Conservation (phyloP, 768 basidiomycete genomes). For the Grammothele lineata region DNA sequence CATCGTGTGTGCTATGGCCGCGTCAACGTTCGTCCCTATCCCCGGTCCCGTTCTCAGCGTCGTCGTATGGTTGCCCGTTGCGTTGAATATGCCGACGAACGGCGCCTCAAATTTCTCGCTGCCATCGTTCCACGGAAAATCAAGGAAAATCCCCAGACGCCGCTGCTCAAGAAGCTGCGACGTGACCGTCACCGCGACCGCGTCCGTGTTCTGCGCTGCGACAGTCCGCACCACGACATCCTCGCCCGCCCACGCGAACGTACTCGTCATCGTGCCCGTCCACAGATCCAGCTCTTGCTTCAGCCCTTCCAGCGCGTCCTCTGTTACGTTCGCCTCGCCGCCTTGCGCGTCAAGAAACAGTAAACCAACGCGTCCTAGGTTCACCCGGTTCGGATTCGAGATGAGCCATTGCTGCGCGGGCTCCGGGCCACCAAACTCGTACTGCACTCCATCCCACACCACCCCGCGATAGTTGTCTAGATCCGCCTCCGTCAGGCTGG, state of each 20-base stretch:
- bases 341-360: constrained; percentile 34
- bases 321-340: constrained; percentile 28
- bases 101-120: constrained; percentile 50
- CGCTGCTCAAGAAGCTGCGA: constrained; percentile 38
- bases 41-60: constrained; percentile 21
- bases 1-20: constrained; percentile 40
- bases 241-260: constrained; percentile 35
- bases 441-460: constrained; percentile 48
- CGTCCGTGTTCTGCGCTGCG: constrained; percentile 35
- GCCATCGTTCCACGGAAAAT: constrained; percentile 64
- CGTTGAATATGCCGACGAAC: constrained; percentile 51
- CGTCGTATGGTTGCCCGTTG: constrained; percentile 46
- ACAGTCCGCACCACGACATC: constrained; percentile 36
- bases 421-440: constrained; percentile 45
- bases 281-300: constrained; percentile 50
- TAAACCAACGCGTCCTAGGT: constrained; percentile 48
- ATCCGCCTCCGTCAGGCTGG: constrained; percentile 37
- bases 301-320: constrained; percentile 32
- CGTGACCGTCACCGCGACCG: constrained; percentile 35
- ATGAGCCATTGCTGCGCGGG: constrained; percentile 51
- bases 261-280: constrained; percentile 47
- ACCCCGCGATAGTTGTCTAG: constrained; percentile 44
- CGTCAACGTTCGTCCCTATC: constrained; percentile 21
- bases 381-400: constrained; percentile 53
- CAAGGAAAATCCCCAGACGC: constrained; percentile 45